phyloP scores from a whole-genome alignment of 2,329 filamentous ascomycete species.

The Neofusicoccum parvum region DNA sequence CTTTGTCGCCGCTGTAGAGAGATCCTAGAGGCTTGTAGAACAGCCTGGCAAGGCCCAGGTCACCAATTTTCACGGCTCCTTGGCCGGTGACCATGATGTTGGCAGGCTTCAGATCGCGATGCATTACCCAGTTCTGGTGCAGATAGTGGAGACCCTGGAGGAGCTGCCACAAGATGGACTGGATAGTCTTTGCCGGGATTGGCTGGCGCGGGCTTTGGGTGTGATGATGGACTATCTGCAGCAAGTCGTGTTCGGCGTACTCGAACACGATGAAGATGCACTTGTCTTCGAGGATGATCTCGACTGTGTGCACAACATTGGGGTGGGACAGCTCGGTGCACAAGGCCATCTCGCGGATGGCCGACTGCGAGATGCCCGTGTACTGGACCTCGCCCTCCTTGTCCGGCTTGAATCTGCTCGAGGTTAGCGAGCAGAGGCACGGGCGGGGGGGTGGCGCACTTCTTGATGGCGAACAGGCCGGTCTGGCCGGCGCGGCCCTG shows the following conservation, averaged over 20 bases:
- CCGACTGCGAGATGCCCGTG: conserved; percentile 96
- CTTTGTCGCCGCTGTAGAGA: conserved; percentile 92
- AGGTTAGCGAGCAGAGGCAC: background rate
- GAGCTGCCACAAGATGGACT: conserved; percentile 93
- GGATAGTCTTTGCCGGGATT: conserved; percentile 85
- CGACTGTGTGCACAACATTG: conserved; percentile 87
- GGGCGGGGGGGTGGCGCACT: conserved; percentile 55
- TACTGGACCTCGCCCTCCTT: conserved; percentile 98
- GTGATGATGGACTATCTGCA: conserved; percentile 98
- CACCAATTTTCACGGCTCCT: conserved; percentile 92
- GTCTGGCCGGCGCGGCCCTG: conserved; percentile 70
- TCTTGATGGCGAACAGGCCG: conserved; percentile 96
- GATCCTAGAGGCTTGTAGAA: conserved; percentile 94
- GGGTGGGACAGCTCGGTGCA: conserved; percentile 88
- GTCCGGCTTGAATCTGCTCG: conserved; percentile 80
- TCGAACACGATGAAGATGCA: conserved; percentile 99
- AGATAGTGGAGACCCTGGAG: conserved; percentile 93
- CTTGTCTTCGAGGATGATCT: conserved; percentile 97
- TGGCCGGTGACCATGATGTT: conserved; percentile 97
- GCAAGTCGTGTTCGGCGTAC: conserved; percentile 93
- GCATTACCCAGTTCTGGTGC: conserved; percentile 94
- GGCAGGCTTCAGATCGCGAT: conserved; percentile 94
- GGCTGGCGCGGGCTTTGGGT: conserved; percentile 84
- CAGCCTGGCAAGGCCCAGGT: conserved; percentile 85
- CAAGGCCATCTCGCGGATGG: conserved; percentile 94